phyloP scores from a whole-genome alignment of 192 early-diverging fungal genomes.

The Entophlyctis luteolus region DNA sequence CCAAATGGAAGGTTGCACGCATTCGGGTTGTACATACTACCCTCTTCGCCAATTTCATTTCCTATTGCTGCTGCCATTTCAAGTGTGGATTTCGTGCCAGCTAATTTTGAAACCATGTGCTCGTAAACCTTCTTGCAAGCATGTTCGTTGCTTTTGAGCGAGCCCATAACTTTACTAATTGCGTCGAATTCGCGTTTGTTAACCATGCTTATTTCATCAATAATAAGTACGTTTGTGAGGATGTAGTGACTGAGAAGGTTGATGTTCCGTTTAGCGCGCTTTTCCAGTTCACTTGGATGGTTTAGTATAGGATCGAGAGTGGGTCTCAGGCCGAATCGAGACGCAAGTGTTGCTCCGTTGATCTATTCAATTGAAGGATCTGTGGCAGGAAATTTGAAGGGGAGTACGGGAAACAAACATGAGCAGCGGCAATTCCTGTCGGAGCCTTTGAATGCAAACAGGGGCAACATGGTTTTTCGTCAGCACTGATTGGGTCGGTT shows the following conservation, averaged over 20 bases:
- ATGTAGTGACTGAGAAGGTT: constrained; percentile 21
- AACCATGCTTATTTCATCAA: constrained; percentile 51
- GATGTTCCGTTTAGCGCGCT: background rate
- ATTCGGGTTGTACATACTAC: background rate
- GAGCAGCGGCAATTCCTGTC: constrained; percentile 46
- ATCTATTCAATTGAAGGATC: constrained; percentile 20
- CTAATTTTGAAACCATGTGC: background rate
- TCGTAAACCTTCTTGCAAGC: background rate
- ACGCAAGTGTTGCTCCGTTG: constrained; percentile 37
- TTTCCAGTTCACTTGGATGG: background rate
- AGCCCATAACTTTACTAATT: constrained; percentile 18
- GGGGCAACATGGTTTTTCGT: background rate
- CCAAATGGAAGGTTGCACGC: constrained; percentile 32
- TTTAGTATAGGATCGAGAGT: background rate
- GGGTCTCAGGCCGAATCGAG: constrained; percentile 25
- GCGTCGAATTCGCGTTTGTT: constrained; percentile 26
- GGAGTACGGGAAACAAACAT: constrained; percentile 14
- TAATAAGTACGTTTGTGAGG: constrained; percentile 34
- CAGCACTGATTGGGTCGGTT: background rate
- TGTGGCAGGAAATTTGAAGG: background rate
- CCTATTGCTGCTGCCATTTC: background rate
- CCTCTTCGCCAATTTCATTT: background rate
- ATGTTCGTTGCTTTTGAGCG: background rate
- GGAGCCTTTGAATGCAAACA: constrained; percentile 32
- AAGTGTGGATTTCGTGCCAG: background rate